phyloP scores from a whole-genome alignment of 2,329 filamentous ascomycete species.

The Rhinocladiella similis region DNA sequence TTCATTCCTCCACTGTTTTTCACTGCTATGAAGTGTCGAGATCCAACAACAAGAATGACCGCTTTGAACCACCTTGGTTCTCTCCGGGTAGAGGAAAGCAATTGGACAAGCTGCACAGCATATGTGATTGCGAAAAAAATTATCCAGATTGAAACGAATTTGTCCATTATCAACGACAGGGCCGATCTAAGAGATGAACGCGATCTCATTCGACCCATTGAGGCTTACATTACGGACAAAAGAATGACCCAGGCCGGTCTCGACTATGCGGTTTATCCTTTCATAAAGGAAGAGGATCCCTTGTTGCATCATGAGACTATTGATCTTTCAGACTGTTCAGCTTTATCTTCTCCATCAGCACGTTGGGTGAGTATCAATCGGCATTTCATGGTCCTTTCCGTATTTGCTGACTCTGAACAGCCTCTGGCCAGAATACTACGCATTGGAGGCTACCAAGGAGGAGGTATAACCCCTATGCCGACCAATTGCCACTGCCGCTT shows the following conservation, averaged over 20 bases:
- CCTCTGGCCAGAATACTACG: slow-evolving; percentile 18
- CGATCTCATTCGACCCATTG: slow-evolving; percentile 18
- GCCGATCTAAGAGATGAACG: slow-evolving; percentile 7
- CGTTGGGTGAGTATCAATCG: slow-evolving; percentile 15
- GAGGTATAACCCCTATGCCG: slow-evolving; percentile 4
- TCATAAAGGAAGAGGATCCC: background rate
- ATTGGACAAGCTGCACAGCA: slow-evolving; percentile 26
- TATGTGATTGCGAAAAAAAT: slow-evolving; percentile 21
- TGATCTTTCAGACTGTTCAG: slow-evolving; percentile 10
- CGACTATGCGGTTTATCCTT: slow-evolving; percentile 11
- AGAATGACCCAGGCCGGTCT: slow-evolving; percentile 9
- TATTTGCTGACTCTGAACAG: background rate
- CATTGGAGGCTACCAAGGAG: slow-evolving; percentile 21
- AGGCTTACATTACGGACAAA: slow-evolving; percentile 17
- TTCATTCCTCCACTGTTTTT: slow-evolving; percentile 26
- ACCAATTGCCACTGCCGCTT: slow-evolving; percentile 7
- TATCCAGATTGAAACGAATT: slow-evolving; percentile 16
- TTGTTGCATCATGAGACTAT: slow-evolving; percentile 13
- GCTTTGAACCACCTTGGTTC: slow-evolving; percentile 13
- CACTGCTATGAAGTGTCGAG: slow-evolving; percentile 23
- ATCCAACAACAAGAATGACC: slow-evolving; percentile 10
- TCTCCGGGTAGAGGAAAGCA: slow-evolving; percentile 13
- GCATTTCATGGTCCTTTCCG: too few relatives aligned
- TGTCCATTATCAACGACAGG: slow-evolving; percentile 8
- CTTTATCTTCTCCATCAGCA: slow-evolving; percentile 1